These are phyloP conservation scores for Jaltomata sinuosa DNA, from an alignment of 257 asterid genomes.

Conservation along the genomic window DNA sequence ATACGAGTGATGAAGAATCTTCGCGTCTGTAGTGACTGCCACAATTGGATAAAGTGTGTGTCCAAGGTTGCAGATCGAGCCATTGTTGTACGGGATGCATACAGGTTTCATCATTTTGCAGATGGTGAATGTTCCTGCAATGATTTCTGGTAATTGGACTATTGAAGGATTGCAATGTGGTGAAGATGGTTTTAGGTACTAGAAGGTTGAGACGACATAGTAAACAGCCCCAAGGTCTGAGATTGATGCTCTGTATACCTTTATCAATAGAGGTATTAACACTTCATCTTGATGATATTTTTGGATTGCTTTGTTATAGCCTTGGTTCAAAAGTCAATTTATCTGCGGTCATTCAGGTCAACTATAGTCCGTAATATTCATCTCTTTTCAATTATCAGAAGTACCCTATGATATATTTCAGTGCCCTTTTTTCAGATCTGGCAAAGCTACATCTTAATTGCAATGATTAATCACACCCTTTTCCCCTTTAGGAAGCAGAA, in stretches of 20 bases:
- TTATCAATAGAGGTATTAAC: neutral
- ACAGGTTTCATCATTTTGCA: slow-evolving; percentile 82
- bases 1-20: slow-evolving; percentile 80
- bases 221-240: neutral
- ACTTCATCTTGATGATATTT: neutral
- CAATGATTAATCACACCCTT: neutral
- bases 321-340: neutral
- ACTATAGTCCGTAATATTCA: neutral
- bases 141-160: slow-evolving; percentile 57
- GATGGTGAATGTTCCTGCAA: slow-evolving; percentile 71
- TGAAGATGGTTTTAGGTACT: neutral
- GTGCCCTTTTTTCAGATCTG: neutral
- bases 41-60: slow-evolving; percentile 66
- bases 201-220: neutral
- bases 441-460: neutral
- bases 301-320: neutral
- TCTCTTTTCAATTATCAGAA: neutral
- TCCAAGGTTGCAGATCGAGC: slow-evolving; percentile 41
- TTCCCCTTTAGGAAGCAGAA: neutral
- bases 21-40: slow-evolving; percentile 80
- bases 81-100: slow-evolving; percentile 68
- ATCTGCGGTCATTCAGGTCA: neutral
- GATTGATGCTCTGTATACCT: neutral
- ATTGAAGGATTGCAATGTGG: neutral
- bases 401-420: neutral